phyloP scores from a whole-genome alignment of 1,284 basidiomycete genomes.

The Rhodotorula mucilaginosa region DNA sequence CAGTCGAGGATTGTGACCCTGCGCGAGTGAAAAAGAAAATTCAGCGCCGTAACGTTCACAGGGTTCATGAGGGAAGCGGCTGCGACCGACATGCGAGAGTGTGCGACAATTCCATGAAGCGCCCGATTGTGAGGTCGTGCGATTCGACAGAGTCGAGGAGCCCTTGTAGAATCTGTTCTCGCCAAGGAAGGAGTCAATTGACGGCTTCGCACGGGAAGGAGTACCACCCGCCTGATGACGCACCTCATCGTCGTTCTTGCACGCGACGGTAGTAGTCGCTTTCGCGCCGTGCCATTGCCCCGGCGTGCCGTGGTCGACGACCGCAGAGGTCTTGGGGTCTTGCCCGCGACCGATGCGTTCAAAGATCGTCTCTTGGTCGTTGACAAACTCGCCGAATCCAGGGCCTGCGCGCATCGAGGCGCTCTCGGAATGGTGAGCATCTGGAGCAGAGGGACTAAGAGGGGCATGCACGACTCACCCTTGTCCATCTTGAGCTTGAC shows the following conservation, averaged over 20 bases:
- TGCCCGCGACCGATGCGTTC: conserved; percentile 66
- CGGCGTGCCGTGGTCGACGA: conserved; percentile 82
- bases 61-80: background rate
- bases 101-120: conserved; percentile 73
- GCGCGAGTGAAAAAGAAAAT: background rate
- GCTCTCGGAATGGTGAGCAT: background rate
- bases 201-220: background rate
- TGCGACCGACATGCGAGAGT: conserved; percentile 68
- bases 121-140: conserved; percentile 76
- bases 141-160: conserved; percentile 61
- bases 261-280: conserved; percentile 69
- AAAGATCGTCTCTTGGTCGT: conserved; percentile 79
- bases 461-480: conserved; percentile 52
- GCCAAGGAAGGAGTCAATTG: background rate
- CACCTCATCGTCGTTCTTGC: conserved; percentile 68
- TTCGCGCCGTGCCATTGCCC: conserved; percentile 74
- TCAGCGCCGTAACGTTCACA: background rate
- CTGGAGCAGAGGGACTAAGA: background rate
- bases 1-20: conserved; percentile 40
- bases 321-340: conserved; percentile 59
- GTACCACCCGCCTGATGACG: conserved; percentile 2
- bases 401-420: conserved; percentile 53
- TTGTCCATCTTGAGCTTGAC: conserved; percentile 73
- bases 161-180: conserved; percentile 58
- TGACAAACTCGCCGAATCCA: conserved; percentile 76